A percentile compares a stretch with the other conserved stretches of the same genome.
phyloP scores from a whole-genome alignment of 306 rosid species.

The Mucuna pruriens region DNA sequence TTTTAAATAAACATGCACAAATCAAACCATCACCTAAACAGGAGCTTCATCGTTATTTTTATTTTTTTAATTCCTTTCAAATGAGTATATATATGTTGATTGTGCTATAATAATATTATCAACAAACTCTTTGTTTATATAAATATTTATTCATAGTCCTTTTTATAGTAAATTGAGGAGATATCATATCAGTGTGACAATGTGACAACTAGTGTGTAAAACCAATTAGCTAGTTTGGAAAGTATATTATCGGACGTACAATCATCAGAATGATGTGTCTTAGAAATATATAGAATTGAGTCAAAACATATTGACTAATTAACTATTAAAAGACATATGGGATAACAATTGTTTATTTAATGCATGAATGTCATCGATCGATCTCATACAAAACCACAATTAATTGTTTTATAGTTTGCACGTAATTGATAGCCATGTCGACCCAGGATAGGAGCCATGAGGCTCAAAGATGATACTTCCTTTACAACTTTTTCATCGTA shows the following conservation, averaged over 20 bases:
- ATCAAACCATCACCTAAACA: neutral
- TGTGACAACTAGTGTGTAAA: neutral
- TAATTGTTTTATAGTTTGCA: neutral
- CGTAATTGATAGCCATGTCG: slow-evolving; percentile 11
- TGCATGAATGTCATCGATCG: slow-evolving; percentile 10
- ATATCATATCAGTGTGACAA: neutral
- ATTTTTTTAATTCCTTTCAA: neutral
- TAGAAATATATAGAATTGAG: neutral
- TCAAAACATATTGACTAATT: neutral
- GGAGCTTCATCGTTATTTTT: neutral
- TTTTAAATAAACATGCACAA: neutral
- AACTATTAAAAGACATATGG: neutral
- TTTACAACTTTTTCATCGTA: neutral
- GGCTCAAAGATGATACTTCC: slow-evolving; percentile 4
- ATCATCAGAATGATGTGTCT: neutral
- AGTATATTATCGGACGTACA: neutral
- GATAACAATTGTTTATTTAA: slow-evolving; percentile 9
- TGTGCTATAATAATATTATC: neutral
- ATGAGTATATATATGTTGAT: neutral
- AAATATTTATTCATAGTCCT: too few species aligned
- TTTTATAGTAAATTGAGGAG: neutral
- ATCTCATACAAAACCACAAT: neutral
- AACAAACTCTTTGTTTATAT: neutral
- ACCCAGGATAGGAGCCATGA: slow-evolving; percentile 11
- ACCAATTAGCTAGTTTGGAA: neutral